Percentiles rank a stretch among this genome's conserved stretches.
Evolutionary conservation across 2,329 filamentous ascomycete genomes (phyloP).

Genomic region (Exophiala spinifera): DNA sequence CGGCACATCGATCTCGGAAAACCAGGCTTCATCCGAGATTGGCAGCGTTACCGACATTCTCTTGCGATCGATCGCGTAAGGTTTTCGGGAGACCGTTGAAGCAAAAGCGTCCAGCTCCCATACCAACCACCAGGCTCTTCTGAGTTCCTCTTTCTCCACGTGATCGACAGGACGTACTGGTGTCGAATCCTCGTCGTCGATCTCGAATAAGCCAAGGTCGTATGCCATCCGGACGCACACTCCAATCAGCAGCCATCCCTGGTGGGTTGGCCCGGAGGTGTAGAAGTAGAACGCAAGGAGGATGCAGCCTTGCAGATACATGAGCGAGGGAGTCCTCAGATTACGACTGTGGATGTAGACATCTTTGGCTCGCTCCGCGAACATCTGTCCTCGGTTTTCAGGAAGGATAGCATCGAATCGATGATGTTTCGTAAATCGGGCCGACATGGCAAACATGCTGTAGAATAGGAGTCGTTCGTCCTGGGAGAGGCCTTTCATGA

Average conservation of each 20-base stretch:
- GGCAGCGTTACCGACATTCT: conserved; percentile 18
- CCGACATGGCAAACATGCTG: conserved; percentile 22
- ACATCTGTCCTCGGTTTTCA: conserved; percentile 15
- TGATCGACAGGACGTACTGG: conserved; percentile 1
- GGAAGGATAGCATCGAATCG: conserved; percentile 7
- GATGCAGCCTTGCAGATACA: conserved; percentile 22
- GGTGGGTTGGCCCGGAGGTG: conserved; percentile 20
- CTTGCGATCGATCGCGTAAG: conserved; percentile 23
- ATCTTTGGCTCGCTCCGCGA: conserved; percentile 14
- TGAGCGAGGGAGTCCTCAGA: conserved; percentile 10
- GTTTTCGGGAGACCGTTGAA: conserved; percentile 19
- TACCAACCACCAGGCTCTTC: conserved; percentile 21
- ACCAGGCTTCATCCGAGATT: conserved; percentile 23
- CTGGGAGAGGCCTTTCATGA: conserved; percentile 14
- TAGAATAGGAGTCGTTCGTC: conserved; percentile 20
- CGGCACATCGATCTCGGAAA: conserved; percentile 10
- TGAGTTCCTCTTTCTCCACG: conserved; percentile 19
- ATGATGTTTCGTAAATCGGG: conserved; percentile 20
- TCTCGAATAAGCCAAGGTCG: conserved; percentile 85
- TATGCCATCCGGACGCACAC: conserved; percentile 86
- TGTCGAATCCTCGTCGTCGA: conserved; percentile 56
- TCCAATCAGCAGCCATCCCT: conserved; percentile 84
- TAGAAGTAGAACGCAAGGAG: conserved; percentile 22
- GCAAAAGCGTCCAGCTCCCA: conserved; percentile 25
- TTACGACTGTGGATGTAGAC: conserved; percentile 13